A percentile compares a stretch with the other conserved stretches of the same genome.
Evolutionary conservation across 495 filamentous ascomycete species (phyloP).

Genomic region (Lentithecium fluviatile): DNA sequence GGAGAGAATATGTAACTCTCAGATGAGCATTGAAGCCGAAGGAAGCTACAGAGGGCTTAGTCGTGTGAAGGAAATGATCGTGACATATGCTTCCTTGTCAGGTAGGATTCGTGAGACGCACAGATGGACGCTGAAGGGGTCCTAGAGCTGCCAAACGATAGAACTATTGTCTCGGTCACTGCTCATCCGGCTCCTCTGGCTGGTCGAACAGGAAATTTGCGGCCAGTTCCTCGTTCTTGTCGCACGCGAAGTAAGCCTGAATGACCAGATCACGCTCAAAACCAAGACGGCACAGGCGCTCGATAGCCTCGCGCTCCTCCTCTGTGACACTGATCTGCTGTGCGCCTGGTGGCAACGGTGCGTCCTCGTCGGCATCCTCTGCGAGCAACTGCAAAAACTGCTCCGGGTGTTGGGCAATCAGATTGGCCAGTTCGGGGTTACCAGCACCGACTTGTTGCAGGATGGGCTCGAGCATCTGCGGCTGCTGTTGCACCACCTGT

Average conservation of each 20-base stretch:
- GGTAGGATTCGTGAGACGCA: too few species aligned
- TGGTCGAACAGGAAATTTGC: constrained; percentile 98
- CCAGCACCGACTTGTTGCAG: constrained; percentile 93
- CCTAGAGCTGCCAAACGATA: too few species aligned
- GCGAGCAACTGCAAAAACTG: constrained; percentile 86
- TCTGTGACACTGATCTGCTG: constrained; percentile 89
- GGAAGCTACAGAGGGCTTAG: too few species aligned
- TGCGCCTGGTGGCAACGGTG: constrained; percentile 81
- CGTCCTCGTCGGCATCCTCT: constrained; percentile 68
- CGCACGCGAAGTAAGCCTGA: constrained; percentile 98
- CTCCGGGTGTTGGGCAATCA: constrained; percentile 87
- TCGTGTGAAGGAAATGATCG: too few species aligned
- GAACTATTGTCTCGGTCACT: constrained; percentile 20
- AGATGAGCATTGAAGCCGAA: too few species aligned
- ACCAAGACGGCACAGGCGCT: constrained; percentile 85
- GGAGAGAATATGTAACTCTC: too few species aligned
- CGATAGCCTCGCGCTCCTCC: constrained; percentile 94
- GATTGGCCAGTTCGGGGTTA: constrained; percentile 87
- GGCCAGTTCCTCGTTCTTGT: constrained; percentile 97
- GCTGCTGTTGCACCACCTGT: constrained; percentile 94
- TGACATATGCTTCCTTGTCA: too few species aligned
- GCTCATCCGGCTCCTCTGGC: constrained; percentile 79
- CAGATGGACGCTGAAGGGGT: too few species aligned
- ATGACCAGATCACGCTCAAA: constrained; percentile 92
- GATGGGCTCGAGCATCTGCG: constrained; percentile 97